These are phyloP conservation scores for Chaetothyriales sp. DNA, from an alignment of 2,329 filamentous ascomycete genomes.

Conservation along the genomic window DNA sequence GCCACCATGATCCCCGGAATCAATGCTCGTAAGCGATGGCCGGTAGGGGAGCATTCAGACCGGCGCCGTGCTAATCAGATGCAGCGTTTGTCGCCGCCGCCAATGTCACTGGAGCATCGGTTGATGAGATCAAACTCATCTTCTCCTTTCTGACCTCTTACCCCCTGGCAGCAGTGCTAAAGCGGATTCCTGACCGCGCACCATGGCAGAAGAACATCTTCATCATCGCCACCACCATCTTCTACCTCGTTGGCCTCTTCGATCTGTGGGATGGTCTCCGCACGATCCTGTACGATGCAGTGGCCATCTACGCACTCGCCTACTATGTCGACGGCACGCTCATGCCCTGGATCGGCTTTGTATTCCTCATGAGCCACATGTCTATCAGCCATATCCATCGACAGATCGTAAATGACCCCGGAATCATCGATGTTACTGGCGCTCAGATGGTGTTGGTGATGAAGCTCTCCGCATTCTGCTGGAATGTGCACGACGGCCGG, in stretches of 20 bases:
- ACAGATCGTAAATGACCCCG: constrained; percentile 52
- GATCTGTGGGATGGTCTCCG: constrained; percentile 74
- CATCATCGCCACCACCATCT: constrained; percentile 62
- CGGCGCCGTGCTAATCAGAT: constrained; percentile 9
- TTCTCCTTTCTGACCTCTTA: constrained; percentile 83
- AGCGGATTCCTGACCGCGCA: constrained; percentile 71
- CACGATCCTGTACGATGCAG: constrained; percentile 65
- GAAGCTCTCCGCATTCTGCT: constrained; percentile 93
- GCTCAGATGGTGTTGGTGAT: constrained; percentile 98
- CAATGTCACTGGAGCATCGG: constrained; percentile 43
- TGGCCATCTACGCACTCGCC: constrained; percentile 68
- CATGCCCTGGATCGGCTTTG: constrained; percentile 95
- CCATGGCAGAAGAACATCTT: constrained; percentile 81
- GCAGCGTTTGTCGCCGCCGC: constrained; percentile 48
- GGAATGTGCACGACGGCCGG: constrained; percentile 90
- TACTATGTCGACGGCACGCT: constrained; percentile 70
- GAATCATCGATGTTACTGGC: constrained; percentile 68
- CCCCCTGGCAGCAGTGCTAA: constrained; percentile 73
- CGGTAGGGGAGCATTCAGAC: constrained; percentile 4
- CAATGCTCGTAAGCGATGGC: constrained; percentile 37
- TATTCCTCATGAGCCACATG: constrained; percentile 92
- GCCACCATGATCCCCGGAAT: constrained; percentile 48
- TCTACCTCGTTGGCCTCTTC: constrained; percentile 88
- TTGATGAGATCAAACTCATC: constrained; percentile 73
- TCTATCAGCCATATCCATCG: constrained; percentile 76